A percentile compares a stretch with the other conserved stretches of the same genome.
Evolutionary conservation across 1,284 basidiomycete species (phyloP).

Genomic region (Coniferiporia sulphurascens): DNA sequence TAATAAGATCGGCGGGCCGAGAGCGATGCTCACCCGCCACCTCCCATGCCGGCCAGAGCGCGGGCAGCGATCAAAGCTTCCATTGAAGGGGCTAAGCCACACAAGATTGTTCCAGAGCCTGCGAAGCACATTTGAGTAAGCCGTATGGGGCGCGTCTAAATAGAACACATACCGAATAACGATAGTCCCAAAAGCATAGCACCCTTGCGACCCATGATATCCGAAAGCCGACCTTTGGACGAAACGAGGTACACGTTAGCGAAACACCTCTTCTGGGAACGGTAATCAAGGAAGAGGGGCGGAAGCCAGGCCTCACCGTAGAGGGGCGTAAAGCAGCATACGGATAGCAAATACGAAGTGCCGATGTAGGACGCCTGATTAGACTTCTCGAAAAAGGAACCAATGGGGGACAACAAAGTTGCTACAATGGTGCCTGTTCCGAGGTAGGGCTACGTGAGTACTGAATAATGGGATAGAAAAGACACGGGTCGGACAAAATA

Average conservation of each 20-base stretch:
- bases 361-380: slow-evolving; percentile 84
- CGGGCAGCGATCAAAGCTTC: slow-evolving; percentile 74
- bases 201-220: slow-evolving; percentile 83
- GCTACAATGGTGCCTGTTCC: slow-evolving; percentile 68
- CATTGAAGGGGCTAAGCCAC: slow-evolving; percentile 83
- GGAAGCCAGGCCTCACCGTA: slow-evolving; percentile 53
- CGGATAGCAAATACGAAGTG: slow-evolving; percentile 80
- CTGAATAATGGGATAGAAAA: slow-evolving; percentile 8
- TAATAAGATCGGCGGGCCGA: slow-evolving; percentile 11
- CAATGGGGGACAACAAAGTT: slow-evolving; percentile 73
- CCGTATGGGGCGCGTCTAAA: slow-evolving; percentile 20
- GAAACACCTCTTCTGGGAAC: slow-evolving; percentile 15
- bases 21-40: slow-evolving; percentile 63
- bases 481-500: slow-evolving; percentile 18
- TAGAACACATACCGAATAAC: slow-evolving; percentile 61
- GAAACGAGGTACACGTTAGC: slow-evolving; percentile 18
- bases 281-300: background rate
- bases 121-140: slow-evolving; percentile 17
- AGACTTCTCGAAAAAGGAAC: slow-evolving; percentile 73
- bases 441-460: slow-evolving; percentile 21
- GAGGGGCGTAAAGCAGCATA: slow-evolving; percentile 87
- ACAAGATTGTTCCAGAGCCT: slow-evolving; percentile 79
- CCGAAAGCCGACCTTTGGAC: slow-evolving; percentile 70
- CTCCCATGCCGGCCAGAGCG: slow-evolving; percentile 85
- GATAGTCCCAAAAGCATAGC: slow-evolving; percentile 77